These are phyloP conservation scores for Tothia fuscella DNA, from an alignment of 2,329 filamentous ascomycete species.

Conservation along the genomic window DNA sequence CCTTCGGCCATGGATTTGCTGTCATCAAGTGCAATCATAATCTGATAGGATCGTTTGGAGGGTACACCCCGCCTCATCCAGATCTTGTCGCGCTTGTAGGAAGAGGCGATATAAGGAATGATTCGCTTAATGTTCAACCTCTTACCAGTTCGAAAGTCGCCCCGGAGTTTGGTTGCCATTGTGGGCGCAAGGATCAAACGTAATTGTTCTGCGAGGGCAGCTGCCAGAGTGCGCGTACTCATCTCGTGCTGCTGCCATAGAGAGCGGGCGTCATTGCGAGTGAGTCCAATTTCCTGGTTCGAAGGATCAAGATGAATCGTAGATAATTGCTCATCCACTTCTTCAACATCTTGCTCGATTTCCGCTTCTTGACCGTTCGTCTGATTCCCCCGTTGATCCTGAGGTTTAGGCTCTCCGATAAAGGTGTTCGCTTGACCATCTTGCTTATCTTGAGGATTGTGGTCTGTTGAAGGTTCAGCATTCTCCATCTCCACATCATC, in stretches of 20 bases:
- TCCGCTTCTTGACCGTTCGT: slow-evolving; percentile 11
- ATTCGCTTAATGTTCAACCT: slow-evolving; percentile 98
- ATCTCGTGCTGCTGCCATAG: slow-evolving; percentile 80
- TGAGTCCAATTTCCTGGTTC: slow-evolving; percentile 26
- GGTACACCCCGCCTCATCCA: slow-evolving; percentile 94
- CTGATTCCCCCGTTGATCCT: slow-evolving; percentile 16
- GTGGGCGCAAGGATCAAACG: slow-evolving; percentile 92
- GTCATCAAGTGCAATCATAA: slow-evolving; percentile 94
- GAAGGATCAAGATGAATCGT: slow-evolving; percentile 39
- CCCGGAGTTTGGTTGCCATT: slow-evolving; percentile 88
- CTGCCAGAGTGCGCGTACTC: slow-evolving; percentile 72
- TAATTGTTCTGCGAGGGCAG: slow-evolving; percentile 85
- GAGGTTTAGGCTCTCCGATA: slow-evolving; percentile 27
- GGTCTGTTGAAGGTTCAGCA: slow-evolving; percentile 16
- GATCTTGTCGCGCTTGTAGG: slow-evolving; percentile 99
- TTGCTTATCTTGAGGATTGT: slow-evolving; percentile 32
- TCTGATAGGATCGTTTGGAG: slow-evolving; percentile 90
- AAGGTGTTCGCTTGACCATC: slow-evolving; percentile 33
- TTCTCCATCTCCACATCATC: slow-evolving; percentile 12
- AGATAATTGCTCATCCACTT: slow-evolving; percentile 48
- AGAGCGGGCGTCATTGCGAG: slow-evolving; percentile 47
- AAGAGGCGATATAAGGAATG: slow-evolving; percentile 96
- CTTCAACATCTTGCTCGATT: slow-evolving; percentile 14
- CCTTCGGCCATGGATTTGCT: slow-evolving; percentile 85
- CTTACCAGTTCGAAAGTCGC: slow-evolving; percentile 94